These are phyloP conservation scores for Crithidia mellificae DNA, from an alignment of 208 protist genomes.

Conservation along the genomic window DNA sequence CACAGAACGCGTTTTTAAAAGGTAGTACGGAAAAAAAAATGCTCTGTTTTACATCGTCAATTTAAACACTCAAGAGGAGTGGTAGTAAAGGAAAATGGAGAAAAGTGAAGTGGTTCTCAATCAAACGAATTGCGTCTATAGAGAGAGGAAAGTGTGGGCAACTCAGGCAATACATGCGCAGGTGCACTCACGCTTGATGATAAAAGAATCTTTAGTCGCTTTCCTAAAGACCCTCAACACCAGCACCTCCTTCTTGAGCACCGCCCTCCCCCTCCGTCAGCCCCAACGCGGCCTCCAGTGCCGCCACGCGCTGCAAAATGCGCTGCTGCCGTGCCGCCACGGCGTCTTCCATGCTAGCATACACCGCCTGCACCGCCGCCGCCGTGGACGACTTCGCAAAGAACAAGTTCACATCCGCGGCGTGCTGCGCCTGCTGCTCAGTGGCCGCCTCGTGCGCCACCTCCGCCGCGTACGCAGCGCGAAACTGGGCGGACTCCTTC, in stretches of 20 bases:
- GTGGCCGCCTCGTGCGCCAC: conserved; percentile 35
- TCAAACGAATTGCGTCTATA: too few species aligned
- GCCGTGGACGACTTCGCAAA: conserved; percentile 63
- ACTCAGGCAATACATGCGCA: too few species aligned
- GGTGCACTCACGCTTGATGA: too few species aligned
- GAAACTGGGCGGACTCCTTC: conserved; percentile 45
- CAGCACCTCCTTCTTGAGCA: background rate
- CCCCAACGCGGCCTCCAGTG: conserved; percentile 66
- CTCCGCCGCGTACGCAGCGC: conserved; percentile 50
- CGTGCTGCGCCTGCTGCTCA: conserved; percentile 40
- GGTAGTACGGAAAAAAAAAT: too few species aligned
- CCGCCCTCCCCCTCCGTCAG: conserved; percentile 17
- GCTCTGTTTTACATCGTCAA: too few species aligned
- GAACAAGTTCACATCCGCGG: conserved; percentile 65
- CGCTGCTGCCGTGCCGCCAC: conserved; percentile 55
- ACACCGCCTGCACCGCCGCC: conserved; percentile 64
- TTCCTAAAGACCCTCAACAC: background rate
- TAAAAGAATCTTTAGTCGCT: too few species aligned
- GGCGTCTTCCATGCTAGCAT: conserved; percentile 59
- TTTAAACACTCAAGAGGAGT: too few species aligned
- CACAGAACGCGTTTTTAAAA: too few species aligned
- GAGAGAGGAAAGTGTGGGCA: too few species aligned
- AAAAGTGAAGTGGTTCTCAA: too few species aligned
- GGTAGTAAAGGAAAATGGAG: too few species aligned
- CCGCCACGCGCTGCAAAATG: conserved; percentile 74